Evolutionary conservation across 2,329 filamentous ascomycete genomes (phyloP).

Genomic region (Teratosphaeria nubilosa): DNA sequence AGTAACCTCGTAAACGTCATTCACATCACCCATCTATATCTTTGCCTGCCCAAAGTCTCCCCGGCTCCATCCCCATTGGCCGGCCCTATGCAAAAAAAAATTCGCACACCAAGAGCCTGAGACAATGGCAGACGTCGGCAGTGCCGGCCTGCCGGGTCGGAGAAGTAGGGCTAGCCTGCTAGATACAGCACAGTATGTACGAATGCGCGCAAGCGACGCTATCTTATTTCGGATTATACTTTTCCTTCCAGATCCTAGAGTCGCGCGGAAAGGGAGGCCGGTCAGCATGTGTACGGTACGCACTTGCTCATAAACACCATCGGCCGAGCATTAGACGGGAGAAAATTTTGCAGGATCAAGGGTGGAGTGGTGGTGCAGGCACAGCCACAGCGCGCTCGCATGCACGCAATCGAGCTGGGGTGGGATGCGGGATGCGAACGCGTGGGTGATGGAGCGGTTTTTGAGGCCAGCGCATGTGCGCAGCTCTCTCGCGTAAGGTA

Average conservation of each 20-base stretch:
- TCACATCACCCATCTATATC: background rate
- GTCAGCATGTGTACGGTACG: background rate
- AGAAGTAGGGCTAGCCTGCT: too few species aligned
- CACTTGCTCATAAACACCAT: too few species aligned
- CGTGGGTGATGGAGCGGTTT: background rate
- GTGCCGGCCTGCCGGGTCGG: background rate
- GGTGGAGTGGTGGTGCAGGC: background rate
- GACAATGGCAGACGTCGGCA: too few species aligned
- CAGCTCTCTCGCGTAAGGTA: background rate
- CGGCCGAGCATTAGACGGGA: too few species aligned
- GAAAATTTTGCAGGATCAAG: too few species aligned
- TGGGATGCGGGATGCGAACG: background rate
- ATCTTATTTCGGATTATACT: constrained; percentile 48
- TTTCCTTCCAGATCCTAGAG: constrained; percentile 93
- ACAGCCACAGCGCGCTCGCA: background rate
- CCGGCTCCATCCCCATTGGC: background rate
- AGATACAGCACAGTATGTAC: too few species aligned
- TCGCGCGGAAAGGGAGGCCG: background rate
- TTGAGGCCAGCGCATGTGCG: background rate
- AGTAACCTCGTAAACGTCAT: background rate
- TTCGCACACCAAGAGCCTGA: too few species aligned
- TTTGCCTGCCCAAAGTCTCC: background rate
- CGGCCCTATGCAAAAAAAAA: background rate
- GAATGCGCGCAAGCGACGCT: background rate
- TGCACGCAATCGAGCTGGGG: too few species aligned